Evolutionary conservation across 2,329 filamentous ascomycete genomes (phyloP).

Genomic region (Penicillium sp.): DNA sequence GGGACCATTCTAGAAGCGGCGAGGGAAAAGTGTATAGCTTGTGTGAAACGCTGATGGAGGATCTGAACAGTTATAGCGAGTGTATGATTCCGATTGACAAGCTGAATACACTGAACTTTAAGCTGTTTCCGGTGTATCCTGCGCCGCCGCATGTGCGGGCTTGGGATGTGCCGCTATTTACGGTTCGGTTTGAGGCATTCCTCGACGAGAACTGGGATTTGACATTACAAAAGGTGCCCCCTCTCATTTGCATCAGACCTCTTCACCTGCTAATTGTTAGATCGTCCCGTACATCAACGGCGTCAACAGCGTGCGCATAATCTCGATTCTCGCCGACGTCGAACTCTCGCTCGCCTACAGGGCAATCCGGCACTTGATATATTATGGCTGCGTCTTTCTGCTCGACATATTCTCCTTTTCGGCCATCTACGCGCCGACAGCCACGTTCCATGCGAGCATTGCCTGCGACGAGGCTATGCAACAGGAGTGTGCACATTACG

Average conservation of each 20-base stretch:
- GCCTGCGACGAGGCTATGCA: slow-evolving; percentile 72
- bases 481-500: slow-evolving; percentile 83
- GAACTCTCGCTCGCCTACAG: slow-evolving; percentile 81
- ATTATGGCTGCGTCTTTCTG: slow-evolving; percentile 85
- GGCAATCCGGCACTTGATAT: slow-evolving; percentile 82
- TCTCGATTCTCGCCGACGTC: slow-evolving; percentile 79
- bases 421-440: slow-evolving; percentile 81
- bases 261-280: slow-evolving; percentile 27
- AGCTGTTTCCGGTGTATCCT: slow-evolving; percentile 80
- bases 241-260: background rate
- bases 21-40: slow-evolving; percentile 59
- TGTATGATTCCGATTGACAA: slow-evolving; percentile 98
- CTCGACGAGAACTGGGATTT: slow-evolving; percentile 55
- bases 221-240: slow-evolving; percentile 46
- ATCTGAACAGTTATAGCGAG: slow-evolving; percentile 94
- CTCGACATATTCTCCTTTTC: slow-evolving; percentile 94
- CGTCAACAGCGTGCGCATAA: slow-evolving; percentile 81
- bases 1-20: slow-evolving; percentile 41
- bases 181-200: slow-evolving; percentile 52
- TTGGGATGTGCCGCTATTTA: slow-evolving; percentile 85
- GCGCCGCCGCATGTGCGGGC: slow-evolving; percentile 73
- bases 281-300: slow-evolving; percentile 87
- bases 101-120: slow-evolving; percentile 92
- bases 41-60: slow-evolving; percentile 84
- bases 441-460: slow-evolving; percentile 70